A percentile compares a stretch with the other conserved stretches of the same genome.
These are phyloP conservation scores for Wickerhamiella kurtzmanii DNA, from an alignment of 805 yeast species.

Conservation along the genomic window DNA sequence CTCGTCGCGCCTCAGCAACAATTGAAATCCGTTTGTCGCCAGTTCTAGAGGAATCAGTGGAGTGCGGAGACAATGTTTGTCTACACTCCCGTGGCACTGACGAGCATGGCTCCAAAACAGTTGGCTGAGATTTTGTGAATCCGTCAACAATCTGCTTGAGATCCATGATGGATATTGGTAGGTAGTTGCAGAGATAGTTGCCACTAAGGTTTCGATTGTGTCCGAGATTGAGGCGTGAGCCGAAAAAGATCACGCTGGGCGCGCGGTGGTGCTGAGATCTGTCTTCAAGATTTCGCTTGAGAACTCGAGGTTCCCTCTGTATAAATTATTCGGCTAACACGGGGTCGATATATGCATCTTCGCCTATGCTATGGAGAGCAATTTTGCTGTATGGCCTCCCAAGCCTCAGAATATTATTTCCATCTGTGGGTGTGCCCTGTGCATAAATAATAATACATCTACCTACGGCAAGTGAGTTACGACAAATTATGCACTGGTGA, in stretches of 20 bases:
- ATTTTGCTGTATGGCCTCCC: not conserved
- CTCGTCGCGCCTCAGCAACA: not conserved
- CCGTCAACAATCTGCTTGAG: constrained; percentile 20
- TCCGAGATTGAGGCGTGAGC: too few relatives aligned
- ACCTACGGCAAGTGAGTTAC: not conserved
- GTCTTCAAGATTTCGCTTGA: not conserved
- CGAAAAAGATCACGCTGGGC: too few relatives aligned
- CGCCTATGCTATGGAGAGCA: not conserved
- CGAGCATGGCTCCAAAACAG: too few relatives aligned
- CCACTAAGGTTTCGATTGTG: too few relatives aligned
- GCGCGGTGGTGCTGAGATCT: too few relatives aligned
- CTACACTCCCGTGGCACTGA: too few relatives aligned
- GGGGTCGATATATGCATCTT: not conserved
- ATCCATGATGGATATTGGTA: too few relatives aligned
- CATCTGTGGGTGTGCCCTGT: not conserved
- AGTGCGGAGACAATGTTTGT: too few relatives aligned
- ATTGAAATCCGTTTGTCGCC: not conserved
- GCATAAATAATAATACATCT: not conserved
- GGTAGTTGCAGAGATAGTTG: too few relatives aligned
- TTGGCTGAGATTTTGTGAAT: not conserved
- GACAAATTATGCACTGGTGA: not conserved
- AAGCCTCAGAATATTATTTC: not conserved
- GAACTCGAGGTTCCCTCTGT: not conserved
- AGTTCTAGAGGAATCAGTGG: too few relatives aligned
- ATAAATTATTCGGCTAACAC: not conserved